These are phyloP conservation scores for Eucalyptus viminalis DNA, from an alignment of 345 rosid species.

Conservation along the genomic window DNA sequence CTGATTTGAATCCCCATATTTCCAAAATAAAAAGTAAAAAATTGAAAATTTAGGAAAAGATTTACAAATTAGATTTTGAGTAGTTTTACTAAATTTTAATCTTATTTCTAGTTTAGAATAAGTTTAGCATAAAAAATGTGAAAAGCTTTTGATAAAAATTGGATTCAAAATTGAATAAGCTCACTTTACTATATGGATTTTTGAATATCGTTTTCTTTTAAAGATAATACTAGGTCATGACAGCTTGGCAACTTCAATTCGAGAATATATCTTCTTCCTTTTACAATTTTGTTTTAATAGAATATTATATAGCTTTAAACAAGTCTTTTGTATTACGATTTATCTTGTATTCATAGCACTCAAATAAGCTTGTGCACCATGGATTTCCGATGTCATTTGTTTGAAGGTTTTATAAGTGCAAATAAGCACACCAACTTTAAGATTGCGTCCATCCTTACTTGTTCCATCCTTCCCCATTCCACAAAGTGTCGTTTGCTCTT, in stretches of 20 bases:
- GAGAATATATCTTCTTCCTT: not conserved
- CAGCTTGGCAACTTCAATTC: accelerated
- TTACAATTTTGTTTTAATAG: no score
- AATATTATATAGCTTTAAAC: not conserved
- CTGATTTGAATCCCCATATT: accelerated
- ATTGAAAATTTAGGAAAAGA: no score
- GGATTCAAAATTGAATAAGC: not conserved
- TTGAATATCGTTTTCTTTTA: accelerated
- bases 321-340: not conserved
- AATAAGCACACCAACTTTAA: not conserved
- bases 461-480: not conserved
- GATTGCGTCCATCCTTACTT: not conserved
- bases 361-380: not conserved
- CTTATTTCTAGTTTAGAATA: not conserved
- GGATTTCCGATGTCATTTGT: accelerated
- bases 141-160: not conserved
- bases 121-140: not conserved
- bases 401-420: not conserved
- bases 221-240: not conserved
- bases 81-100: not conserved
- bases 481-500: not conserved
- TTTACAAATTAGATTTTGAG: no score
- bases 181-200: not conserved
- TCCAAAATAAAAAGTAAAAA: no score
- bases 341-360: not conserved